phyloP scores from a whole-genome alignment of 768 basidiomycete species.

The Phanerochaete carnosa region DNA sequence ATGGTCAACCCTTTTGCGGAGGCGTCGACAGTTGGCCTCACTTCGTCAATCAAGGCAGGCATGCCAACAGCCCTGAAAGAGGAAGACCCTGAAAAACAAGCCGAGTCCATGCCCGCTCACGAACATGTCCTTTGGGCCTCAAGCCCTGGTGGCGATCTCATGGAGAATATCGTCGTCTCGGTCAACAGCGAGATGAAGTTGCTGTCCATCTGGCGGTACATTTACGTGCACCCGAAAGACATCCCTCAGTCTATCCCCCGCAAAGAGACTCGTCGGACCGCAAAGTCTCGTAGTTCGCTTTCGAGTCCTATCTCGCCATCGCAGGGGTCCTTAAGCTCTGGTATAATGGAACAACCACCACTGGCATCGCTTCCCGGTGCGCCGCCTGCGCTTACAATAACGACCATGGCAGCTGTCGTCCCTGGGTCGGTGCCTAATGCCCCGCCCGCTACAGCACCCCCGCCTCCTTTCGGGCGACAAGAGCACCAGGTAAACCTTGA shows the following conservation, averaged over 20 bases:
- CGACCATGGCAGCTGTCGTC: slow-evolving; percentile 45
- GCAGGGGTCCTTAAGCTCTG: slow-evolving; percentile 22
- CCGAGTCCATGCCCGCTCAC: slow-evolving; percentile 54
- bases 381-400: slow-evolving; percentile 38
- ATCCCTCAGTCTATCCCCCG: slow-evolving; percentile 36
- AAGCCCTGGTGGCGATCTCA: slow-evolving; percentile 35
- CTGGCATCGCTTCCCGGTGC: slow-evolving; percentile 50
- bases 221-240: slow-evolving; percentile 59
- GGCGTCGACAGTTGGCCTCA: slow-evolving; percentile 66
- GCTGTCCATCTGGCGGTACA: slow-evolving; percentile 72
- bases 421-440: slow-evolving; percentile 16
- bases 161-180: slow-evolving; percentile 54
- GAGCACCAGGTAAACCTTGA: slow-evolving; percentile 5
- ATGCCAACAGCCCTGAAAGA: slow-evolving; percentile 40
- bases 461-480: background rate
- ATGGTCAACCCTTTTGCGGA: slow-evolving; percentile 77
- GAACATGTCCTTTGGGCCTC: slow-evolving; percentile 68
- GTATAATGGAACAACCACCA: slow-evolving; percentile 22
- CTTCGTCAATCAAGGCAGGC: slow-evolving; percentile 28
- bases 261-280: slow-evolving; percentile 20
- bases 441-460: background rate
- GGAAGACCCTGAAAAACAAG: slow-evolving; percentile 52
- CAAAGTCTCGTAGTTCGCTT: slow-evolving; percentile 20
- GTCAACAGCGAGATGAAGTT: slow-evolving; percentile 49
- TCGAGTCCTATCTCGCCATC: slow-evolving; percentile 13